A percentile compares a stretch with the other conserved stretches of the same genome.
phyloP scores from a whole-genome alignment of 2,329 filamentous ascomycete genomes.

The Calonectria pteridis region DNA sequence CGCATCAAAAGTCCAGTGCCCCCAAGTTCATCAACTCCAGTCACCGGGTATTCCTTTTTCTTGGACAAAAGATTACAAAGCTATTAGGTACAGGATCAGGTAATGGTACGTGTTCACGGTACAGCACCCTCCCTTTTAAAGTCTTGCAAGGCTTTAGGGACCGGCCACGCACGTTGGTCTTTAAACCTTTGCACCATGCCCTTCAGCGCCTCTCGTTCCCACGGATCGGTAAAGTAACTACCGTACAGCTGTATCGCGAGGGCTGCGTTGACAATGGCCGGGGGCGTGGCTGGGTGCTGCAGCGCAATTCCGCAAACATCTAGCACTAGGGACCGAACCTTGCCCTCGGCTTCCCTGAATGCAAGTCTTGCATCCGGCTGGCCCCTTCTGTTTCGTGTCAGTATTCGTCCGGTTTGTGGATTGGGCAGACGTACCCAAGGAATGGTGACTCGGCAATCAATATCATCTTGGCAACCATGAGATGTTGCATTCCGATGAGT shows the following conservation, averaged over 20 bases:
- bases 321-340: conserved; percentile 29
- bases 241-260: conserved; percentile 36
- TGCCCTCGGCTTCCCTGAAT: conserved; percentile 30
- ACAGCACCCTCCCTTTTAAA: neutral
- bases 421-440: conserved; percentile 1
- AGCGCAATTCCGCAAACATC: conserved; percentile 37
- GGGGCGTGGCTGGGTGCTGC: conserved; percentile 29
- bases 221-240: conserved; percentile 36
- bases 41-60: neutral
- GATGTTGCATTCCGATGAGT: conserved; percentile 36
- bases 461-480: conserved; percentile 43
- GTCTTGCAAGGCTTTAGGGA: conserved; percentile 26
- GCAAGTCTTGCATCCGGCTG: conserved; percentile 23
- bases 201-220: conserved; percentile 36
- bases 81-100: neutral
- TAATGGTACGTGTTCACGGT: no score
- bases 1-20: neutral
- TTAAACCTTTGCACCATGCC: conserved; percentile 35
- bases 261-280: conserved; percentile 32
- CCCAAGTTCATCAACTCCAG: neutral
- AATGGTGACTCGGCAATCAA: conserved; percentile 34
- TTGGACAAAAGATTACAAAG: neutral
- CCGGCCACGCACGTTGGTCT: conserved; percentile 35
- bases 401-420: neutral
- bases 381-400: neutral